Conservation (phyloP, 257 asterid genomes). For the Ilex asprella region DNA sequence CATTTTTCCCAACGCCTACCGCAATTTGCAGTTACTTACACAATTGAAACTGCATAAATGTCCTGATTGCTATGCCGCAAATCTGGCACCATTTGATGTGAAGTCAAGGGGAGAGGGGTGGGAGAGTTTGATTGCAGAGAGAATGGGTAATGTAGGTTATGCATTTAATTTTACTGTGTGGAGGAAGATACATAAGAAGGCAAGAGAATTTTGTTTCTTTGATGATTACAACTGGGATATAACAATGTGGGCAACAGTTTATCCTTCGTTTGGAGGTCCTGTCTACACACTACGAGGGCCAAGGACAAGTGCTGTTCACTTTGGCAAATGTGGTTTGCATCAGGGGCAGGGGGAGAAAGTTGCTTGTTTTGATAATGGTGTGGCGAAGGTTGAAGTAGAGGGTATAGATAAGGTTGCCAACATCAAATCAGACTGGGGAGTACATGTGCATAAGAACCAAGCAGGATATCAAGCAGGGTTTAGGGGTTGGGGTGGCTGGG, state of each 20-base stretch:
- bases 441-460: slow-evolving; percentile 43
- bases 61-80: slow-evolving; percentile 83
- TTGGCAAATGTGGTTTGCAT: slow-evolving; percentile 93
- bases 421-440: slow-evolving; percentile 60
- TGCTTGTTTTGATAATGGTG: slow-evolving; percentile 67
- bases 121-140: slow-evolving; percentile 73
- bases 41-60: slow-evolving; percentile 66
- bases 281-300: slow-evolving; percentile 80
- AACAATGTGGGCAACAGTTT: slow-evolving; percentile 98
- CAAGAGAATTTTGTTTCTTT: slow-evolving; percentile 64
- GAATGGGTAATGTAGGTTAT: slow-evolving; percentile 96
- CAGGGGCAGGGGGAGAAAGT: slow-evolving; percentile 69
- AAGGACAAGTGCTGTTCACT: slow-evolving; percentile 80
- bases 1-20: slow-evolving; percentile 84
- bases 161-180: slow-evolving; percentile 81
- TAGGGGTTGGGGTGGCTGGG: slow-evolving; percentile 99
- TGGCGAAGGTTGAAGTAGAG: slow-evolving; percentile 36
- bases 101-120: slow-evolving; percentile 75
- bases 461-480: slow-evolving; percentile 86
- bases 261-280: slow-evolving; percentile 89
- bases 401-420: slow-evolving; percentile 53
- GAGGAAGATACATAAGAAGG: slow-evolving; percentile 73
- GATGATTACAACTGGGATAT: slow-evolving; percentile 99
- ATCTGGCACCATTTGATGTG: slow-evolving; percentile 90
- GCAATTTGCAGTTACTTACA: slow-evolving; percentile 59